Evolutionary conservation across 2,329 filamentous ascomycete genomes (phyloP), one percentile per base, ranked within the genome.

Genomic region (Botrytis fabae): DNA sequence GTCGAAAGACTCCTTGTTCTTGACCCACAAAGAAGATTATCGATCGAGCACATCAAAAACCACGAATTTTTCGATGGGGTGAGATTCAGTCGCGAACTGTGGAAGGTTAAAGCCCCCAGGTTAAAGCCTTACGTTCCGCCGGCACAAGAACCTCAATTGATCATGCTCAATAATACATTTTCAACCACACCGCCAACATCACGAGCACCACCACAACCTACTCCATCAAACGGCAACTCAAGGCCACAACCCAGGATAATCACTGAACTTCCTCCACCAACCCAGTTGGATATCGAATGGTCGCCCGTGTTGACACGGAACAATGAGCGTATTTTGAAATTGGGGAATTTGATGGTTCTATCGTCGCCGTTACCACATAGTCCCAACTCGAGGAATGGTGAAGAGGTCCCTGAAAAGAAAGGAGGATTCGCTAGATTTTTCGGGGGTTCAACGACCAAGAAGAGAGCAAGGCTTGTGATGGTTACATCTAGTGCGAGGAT

Each of bases 271-370:
- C 94, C 96, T 25, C 95, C 96, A n/a, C 96, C 96, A 0, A 97
- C 93, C 69, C 96, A 98, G 81, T 85, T 99, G 40, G 96, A 99
- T 80, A 97, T 99, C 73, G 96, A 99, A 83, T 99, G 96, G 96
- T 98, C 95, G 0, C 96, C 96, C 0, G 95, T 99, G 7, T 85
- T 99, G 72, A 98, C 93, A 16, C 91, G 91, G 79, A 91, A 90
- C 74, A 98, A 98, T 80, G 96, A 99, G 82, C 90, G 96, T 51
- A 99, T 99, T 77, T 83, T 99, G 75, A 98, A 97, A 82, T 86
- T 99, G 35, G 96, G 96, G 2, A 97, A 99, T 79, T 84, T 98
- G 75, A 89, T 94, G 82, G 95, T 99, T 12, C 86, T 93, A 57
- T 92, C 93, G 9, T 89, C 93, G 3, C 92, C 95, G 16, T 87